A percentile compares a stretch with the other conserved stretches of the same genome.
Evolutionary conservation across 805 yeast genomes (phyloP).

Genomic region (Candida maesae): DNA sequence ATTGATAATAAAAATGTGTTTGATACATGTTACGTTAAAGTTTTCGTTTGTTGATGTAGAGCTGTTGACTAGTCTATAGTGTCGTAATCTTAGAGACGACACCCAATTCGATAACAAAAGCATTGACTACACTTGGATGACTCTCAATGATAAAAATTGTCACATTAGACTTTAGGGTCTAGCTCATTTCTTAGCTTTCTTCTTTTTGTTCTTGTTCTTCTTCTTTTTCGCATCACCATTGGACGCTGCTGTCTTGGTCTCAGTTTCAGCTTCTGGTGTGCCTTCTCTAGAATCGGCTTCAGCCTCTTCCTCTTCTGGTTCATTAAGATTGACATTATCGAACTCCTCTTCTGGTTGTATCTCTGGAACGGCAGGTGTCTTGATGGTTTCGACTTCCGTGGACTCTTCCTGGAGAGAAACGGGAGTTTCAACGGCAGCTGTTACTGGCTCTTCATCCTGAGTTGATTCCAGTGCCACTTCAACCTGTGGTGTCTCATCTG

Average conservation of each 20-base stretch:
- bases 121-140: too few species aligned
- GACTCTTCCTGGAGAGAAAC: too few species aligned
- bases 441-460: neutral
- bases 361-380: neutral
- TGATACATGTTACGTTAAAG: conserved; percentile 1
- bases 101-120: too few species aligned
- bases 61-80: too few species aligned
- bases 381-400: conserved; percentile 2
- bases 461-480: neutral
- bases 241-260: conserved; percentile 1
- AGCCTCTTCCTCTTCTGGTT: conserved; percentile 7
- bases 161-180: too few species aligned
- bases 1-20: neutral
- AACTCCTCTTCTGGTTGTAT: conserved; percentile 5
- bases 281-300: conserved; percentile 5
- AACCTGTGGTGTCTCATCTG: neutral
- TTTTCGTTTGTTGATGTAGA: too few species aligned
- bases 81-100: too few species aligned
- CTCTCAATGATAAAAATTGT: too few species aligned
- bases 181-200: conserved; percentile 33
- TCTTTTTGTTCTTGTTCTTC: conserved; percentile 34
- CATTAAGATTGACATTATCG: conserved; percentile 15
- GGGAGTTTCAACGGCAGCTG: neutral
- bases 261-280: conserved; percentile 1
- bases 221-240: conserved; percentile 19